Percentiles rank a stretch among this genome's conserved stretches.
phyloP scores from a whole-genome alignment of 2,329 filamentous ascomycete genomes.

The Xylariaceae sp. region DNA sequence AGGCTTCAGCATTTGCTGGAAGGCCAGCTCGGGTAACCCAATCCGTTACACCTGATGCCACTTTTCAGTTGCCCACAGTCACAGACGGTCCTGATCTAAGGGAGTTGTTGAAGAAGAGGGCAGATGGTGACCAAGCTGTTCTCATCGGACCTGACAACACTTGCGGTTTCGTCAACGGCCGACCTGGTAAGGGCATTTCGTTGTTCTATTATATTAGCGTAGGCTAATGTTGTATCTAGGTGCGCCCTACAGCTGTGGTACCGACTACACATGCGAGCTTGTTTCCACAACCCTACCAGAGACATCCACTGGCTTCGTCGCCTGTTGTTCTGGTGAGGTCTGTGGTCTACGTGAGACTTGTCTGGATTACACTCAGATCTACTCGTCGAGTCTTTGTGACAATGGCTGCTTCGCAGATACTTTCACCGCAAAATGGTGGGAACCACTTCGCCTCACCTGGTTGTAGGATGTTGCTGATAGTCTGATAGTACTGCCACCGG shows the following conservation, averaged over 20 bases:
- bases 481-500: conserved; percentile 27
- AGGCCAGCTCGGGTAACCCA: conserved; percentile 35
- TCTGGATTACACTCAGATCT: conserved; percentile 37
- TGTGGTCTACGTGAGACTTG: conserved; percentile 40
- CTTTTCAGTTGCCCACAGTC: conserved; percentile 40
- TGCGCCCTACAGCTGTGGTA: conserved; percentile 40
- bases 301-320: conserved; percentile 35
- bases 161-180: conserved; percentile 48
- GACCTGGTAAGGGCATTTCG: conserved; percentile 29
- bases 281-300: conserved; percentile 29
- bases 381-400: conserved; percentile 37
- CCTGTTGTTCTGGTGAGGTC: conserved; percentile 38
- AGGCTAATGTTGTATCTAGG: conserved; percentile 25
- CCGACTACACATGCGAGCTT: conserved; percentile 39
- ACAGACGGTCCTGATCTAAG: conserved; percentile 38
- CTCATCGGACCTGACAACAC: conserved; percentile 49
- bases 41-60: conserved; percentile 30
- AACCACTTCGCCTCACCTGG: not conserved
- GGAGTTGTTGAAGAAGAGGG: conserved; percentile 34
- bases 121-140: conserved; percentile 31
- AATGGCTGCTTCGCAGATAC: conserved; percentile 39
- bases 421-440: conserved; percentile 47
- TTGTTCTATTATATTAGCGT: not conserved
- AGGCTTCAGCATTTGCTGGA: conserved; percentile 35
- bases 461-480: conserved; percentile 12